Percentiles rank a stretch among this genome's conserved stretches.
phyloP scores from a whole-genome alignment of 306 rosid genomes.

The Erythrophleum fordii region DNA sequence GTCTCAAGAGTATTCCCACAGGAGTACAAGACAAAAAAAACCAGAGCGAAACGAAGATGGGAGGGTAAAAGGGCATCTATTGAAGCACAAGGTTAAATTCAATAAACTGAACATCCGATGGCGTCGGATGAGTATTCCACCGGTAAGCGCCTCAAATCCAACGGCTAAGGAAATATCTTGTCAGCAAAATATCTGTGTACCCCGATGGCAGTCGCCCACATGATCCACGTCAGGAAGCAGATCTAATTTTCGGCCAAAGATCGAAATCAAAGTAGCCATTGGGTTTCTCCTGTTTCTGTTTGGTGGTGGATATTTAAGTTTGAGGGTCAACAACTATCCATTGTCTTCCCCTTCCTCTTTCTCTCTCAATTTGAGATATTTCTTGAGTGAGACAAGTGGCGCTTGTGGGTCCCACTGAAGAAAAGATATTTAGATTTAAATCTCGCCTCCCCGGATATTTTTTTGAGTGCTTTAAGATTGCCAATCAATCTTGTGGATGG shows the following conservation, averaged over 20 bases:
- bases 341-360: neutral
- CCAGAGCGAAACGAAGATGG: neutral
- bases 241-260: conserved; percentile 27
- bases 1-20: neutral
- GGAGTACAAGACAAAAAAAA: neutral
- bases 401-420: neutral
- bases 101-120: conserved; percentile 32
- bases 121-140: conserved; percentile 16
- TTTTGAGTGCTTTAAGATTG: neutral
- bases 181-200: conserved; percentile 45
- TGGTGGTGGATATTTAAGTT: conserved; percentile 36
- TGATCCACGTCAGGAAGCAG: conserved; percentile 43
- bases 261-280: conserved; percentile 33
- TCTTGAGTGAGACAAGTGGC: neutral
- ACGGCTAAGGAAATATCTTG: conserved; percentile 37
- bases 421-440: neutral
- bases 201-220: neutral
- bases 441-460: conserved; percentile 36
- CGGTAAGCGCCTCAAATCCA: conserved; percentile 16
- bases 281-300: neutral
- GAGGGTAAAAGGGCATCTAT: neutral
- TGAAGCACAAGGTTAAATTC: neutral
- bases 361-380: neutral
- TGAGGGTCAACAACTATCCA: neutral
- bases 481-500: neutral